Evolutionary conservation across 805 yeast species (phyloP), one percentile per base, ranked within the genome.

Genomic region (Starmera caribaea): DNA sequence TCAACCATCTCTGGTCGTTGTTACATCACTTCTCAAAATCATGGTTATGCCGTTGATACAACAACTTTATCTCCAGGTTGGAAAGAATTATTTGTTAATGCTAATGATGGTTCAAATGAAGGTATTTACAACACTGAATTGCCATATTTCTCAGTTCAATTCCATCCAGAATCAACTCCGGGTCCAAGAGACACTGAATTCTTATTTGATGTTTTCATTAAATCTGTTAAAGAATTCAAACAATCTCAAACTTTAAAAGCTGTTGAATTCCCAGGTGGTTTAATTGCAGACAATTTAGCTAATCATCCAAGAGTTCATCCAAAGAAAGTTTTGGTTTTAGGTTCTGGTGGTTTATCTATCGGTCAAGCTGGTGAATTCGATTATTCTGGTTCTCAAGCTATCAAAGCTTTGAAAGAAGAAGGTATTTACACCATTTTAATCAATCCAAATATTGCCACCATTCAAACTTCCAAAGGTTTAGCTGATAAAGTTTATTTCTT

Each of bases 361-460:
- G 98, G 98, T 50, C 98, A 92, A 71, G 98, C 98, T 47, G 98
- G 98, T 65, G 98, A 92, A 68, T 92, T 92, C 58, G 98, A 92
- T 63, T 92, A 92, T 68, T 88, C 97, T 35, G 98, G 98, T 57
- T 87, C 96, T 41, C 98, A 92, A 68, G 98, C 98, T 43, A 92
- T 92, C 66, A 92, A 92, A 67, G 98, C 98, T 36, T 73, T 92
- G 66, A 90, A 87, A 64, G 97, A 92, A 69, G 97, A 89, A 67
- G 96, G 96, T 45, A 92, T 90, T 48, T 87, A 90, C 73, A 89
- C 97, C 41, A 81, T 92, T 50, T 74, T 92, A 57, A 89, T 92
- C 59, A 92, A 92, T 65, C 98, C 98, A 42, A 92, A 92, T 65
- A 92, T 92, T 61, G 98, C 98, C 39, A 92, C 98, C 29, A 92